These are phyloP conservation scores for Barnettozyma botsteinii DNA, from an alignment of 805 yeast species.

Conservation along the genomic window DNA sequence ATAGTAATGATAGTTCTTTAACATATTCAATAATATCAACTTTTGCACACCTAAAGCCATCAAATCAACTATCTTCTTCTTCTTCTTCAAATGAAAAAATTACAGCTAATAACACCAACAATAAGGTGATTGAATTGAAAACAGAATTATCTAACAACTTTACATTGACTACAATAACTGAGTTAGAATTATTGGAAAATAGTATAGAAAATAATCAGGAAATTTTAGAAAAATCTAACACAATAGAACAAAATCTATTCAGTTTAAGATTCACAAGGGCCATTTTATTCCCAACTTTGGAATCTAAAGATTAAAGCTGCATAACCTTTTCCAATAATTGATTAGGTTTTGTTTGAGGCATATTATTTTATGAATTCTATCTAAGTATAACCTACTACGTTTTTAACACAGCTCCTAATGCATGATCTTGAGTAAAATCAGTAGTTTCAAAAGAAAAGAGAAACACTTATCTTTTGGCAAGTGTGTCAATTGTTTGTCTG, in stretches of 20 bases:
- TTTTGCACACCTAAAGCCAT: slow-evolving; percentile 2
- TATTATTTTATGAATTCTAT: too few relatives aligned
- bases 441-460: too few relatives aligned
- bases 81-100: neutral
- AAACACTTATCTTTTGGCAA: too few relatives aligned
- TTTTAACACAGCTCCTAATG: too few relatives aligned
- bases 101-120: neutral
- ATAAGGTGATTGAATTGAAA: neutral
- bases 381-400: too few relatives aligned
- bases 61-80: neutral
- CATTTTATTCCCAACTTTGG: slow-evolving; percentile 1
- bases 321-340: too few relatives aligned
- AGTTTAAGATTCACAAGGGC: slow-evolving; percentile 3
- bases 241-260: neutral
- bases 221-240: neutral
- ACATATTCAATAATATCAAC: slow-evolving; percentile 5
- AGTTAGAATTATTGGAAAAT: too few relatives aligned
- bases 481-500: too few relatives aligned
- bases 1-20: neutral
- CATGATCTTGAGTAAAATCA: too few relatives aligned
- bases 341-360: too few relatives aligned
- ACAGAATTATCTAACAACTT: neutral
- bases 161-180: slow-evolving; percentile 2
- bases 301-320: too few relatives aligned
- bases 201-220: too few relatives aligned